Percentiles rank a stretch among this genome's conserved stretches.
These are phyloP conservation scores for Coprinopsis marcescibilis DNA, from an alignment of 768 basidiomycete genomes.

Conservation along the genomic window DNA sequence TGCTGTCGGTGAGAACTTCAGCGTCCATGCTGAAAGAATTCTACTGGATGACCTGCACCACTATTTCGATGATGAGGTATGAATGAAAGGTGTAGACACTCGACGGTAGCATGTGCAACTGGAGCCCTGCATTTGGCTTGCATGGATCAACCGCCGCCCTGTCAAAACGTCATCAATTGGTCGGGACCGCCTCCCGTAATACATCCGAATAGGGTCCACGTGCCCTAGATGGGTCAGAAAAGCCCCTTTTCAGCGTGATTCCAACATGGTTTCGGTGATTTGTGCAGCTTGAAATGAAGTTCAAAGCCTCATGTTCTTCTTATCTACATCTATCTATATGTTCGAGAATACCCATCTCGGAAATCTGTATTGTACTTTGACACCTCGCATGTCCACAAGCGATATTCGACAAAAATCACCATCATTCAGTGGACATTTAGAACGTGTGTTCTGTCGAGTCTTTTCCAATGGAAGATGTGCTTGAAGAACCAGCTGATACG, in stretches of 20 bases:
- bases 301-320: no score
- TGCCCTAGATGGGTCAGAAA: not conserved
- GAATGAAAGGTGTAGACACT: not conserved
- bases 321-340: no score
- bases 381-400: no score
- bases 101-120: not conserved
- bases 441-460: constrained; percentile 90
- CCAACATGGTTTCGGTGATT: no score
- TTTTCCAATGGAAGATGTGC: constrained; percentile 75
- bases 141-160: no score
- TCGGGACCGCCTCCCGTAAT: not conserved
- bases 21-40: constrained; percentile 27
- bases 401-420: not conserved
- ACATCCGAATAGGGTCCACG: not conserved
- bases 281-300: no score
- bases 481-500: constrained; percentile 84
- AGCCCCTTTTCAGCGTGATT: not conserved
- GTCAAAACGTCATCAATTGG: not conserved
- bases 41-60: not conserved
- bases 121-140: no score
- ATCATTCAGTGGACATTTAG: constrained; percentile 24
- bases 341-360: no score
- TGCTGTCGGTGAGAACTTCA: constrained; percentile 27
- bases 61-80: not conserved
- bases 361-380: no score